Conservation (phyloP, 2,329 filamentous ascomycete species). For the Lachnum nothofagi region DNA sequence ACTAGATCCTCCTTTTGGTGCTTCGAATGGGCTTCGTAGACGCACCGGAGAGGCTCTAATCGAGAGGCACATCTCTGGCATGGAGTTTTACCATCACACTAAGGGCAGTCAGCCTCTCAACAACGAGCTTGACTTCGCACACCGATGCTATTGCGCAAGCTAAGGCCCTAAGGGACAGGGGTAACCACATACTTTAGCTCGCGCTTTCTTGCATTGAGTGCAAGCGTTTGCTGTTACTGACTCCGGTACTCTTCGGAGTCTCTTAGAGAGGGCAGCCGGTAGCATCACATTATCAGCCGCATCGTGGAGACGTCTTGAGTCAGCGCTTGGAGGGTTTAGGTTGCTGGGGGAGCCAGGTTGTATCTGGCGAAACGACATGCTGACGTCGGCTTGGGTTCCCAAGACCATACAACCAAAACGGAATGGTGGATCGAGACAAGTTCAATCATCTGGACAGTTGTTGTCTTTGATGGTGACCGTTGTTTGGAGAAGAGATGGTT, state of each 20-base stretch:
- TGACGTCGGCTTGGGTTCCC: no score
- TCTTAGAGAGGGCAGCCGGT: constrained; percentile 20
- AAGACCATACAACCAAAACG: no score
- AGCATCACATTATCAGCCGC: constrained; percentile 6
- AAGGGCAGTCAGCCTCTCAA: constrained; percentile 12
- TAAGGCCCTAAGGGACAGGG: no score
- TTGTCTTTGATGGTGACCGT: no score
- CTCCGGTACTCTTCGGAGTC: constrained; percentile 31
- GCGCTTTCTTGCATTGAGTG: constrained; percentile 33
- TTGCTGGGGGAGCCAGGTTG: no score
- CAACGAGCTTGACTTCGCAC: background rate
- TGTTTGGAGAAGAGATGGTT: no score
- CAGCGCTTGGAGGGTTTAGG: no score
- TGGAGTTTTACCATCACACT: constrained; percentile 34
- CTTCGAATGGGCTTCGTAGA: constrained; percentile 34
- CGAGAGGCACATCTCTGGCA: constrained; percentile 32
- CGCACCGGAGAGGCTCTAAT: constrained; percentile 24
- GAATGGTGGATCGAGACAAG: no score
- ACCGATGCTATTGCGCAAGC: no score
- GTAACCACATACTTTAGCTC: constrained; percentile 32
- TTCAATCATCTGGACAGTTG: no score
- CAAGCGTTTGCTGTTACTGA: constrained; percentile 35
- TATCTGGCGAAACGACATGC: no score
- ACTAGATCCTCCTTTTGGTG: constrained; percentile 34
- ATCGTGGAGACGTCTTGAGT: no score